A percentile compares a stretch with the other conserved stretches of the same genome.
Conservation (phyloP, 2,329 filamentous ascomycete species). For the Fusarium sp. region DNA sequence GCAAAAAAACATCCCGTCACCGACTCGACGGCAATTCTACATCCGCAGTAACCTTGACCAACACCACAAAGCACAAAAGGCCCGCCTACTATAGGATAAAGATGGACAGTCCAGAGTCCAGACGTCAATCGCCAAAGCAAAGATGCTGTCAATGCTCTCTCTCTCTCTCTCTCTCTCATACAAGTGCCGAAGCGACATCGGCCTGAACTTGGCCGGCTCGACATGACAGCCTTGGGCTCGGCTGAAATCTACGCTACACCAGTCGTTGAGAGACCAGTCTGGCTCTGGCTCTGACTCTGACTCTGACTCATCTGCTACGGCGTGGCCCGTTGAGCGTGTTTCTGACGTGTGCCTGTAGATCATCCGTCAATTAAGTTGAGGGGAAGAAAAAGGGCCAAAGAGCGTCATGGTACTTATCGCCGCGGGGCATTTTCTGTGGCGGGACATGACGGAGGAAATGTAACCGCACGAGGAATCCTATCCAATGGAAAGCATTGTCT, state of each 20-base stretch:
- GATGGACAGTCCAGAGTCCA: conserved; percentile 31
- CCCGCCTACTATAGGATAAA: conserved; percentile 32
- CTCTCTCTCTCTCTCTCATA: background rate
- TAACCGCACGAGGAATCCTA: conserved; percentile 19
- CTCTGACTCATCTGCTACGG: conserved; percentile 14
- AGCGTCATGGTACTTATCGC: conserved; percentile 29
- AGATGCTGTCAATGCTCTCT: background rate
- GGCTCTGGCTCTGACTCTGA: conserved; percentile 3
- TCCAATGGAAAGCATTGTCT: conserved; percentile 23
- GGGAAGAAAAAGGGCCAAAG: conserved; percentile 6
- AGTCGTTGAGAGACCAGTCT: conserved; percentile 6
- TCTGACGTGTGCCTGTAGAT: conserved; percentile 37
- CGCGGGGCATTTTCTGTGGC: conserved; percentile 29
- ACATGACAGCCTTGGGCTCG: background rate
- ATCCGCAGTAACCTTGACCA: conserved; percentile 14
- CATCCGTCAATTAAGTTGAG: conserved; percentile 20
- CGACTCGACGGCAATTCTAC: conserved; percentile 26
- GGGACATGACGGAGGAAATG: conserved; percentile 26
- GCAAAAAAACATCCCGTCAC: conserved; percentile 18
- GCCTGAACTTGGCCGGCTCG: background rate
- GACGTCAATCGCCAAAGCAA: background rate
- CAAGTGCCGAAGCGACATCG: conserved; percentile 12
- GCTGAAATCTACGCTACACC: background rate
- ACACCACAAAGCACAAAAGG: background rate
- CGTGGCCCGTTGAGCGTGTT: background rate